These are phyloP conservation scores for Lentithecium fluviatile DNA, from an alignment of 495 filamentous ascomycete species.

Conservation along the genomic window DNA sequence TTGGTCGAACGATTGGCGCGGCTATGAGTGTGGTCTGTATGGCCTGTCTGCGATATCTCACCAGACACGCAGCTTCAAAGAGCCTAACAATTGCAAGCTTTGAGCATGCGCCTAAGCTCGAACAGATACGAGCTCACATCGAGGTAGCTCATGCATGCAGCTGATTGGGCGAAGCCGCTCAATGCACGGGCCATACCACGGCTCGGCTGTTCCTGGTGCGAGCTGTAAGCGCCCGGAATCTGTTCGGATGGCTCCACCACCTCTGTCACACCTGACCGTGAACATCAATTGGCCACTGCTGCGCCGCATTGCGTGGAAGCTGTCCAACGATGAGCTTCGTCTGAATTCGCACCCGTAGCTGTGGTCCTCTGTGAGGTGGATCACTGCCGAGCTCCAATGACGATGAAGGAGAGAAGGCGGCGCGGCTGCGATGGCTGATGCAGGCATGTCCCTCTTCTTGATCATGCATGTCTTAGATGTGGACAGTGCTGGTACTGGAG, in stretches of 20 bases:
- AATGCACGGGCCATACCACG: background rate
- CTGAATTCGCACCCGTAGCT: slow-evolving; percentile 6
- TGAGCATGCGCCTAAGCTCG: no score
- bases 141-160: background rate
- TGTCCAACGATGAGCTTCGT: slow-evolving; percentile 10
- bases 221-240: slow-evolving; percentile 25
- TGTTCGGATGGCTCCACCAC: slow-evolving; percentile 4
- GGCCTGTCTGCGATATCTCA: no score
- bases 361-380: slow-evolving; percentile 12
- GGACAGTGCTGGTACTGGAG: slow-evolving; percentile 1
- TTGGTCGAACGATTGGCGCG: no score
- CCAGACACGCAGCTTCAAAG: no score
- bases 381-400: slow-evolving; percentile 20
- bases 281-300: slow-evolving; percentile 24
- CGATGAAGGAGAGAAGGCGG: slow-evolving; percentile 1
- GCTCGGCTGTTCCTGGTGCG: no score
- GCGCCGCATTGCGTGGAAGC: slow-evolving; percentile 17
- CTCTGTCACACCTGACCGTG: slow-evolving; percentile 9
- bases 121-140: background rate
- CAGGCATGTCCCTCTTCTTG: slow-evolving; percentile 1
- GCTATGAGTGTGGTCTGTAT: no score
- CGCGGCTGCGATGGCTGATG: slow-evolving; percentile 3
- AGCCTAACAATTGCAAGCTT: no score
- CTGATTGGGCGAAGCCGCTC: slow-evolving; percentile 5
- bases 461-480: slow-evolving; percentile 16